Base-by-base conservation (phyloP, 2,329 filamentous ascomycete genomes). In the Claviceps africana region DNA sequence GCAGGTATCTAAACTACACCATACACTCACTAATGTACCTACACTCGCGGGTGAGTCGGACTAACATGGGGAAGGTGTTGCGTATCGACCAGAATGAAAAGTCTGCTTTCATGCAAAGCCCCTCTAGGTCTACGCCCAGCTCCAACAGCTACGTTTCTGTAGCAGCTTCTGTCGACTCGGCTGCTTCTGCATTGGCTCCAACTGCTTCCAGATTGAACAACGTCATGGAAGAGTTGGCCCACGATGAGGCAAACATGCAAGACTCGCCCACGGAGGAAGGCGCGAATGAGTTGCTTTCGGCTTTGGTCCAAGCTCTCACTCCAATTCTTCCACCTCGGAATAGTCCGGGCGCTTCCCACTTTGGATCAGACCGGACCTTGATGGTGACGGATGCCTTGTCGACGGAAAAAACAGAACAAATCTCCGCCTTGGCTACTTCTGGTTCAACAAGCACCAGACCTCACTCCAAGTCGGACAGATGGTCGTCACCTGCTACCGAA, bases 301-400 rank as follows among this genome's bases (percentile, higher is more conserved):
- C 52, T n/a, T 52, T 60, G 35, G 51, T 51, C 17, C 37, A 56
- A 19, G 58, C 57, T 19, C 49, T 60, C 15, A 19, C 30, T 22
- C 49, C 50, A 49, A n/a, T 47, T 8, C 1, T 50, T 11, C 21
- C n/a, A n/a, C 7, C 31, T 9, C 30, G 17, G 17, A 31, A 31
- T 42, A 21, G 9, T 21, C n/a, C n/a, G 8, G 10, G 11, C 3
- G 30, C 33, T 4, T 48, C 47, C 11, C 4, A 25, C 21, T 11
- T 22, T 13, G n/a, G n/a, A 42, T 9, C 39, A 28, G 10, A 22
- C 9, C 7, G 4, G n/a, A n/a, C 30, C 15, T 4, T 19, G 42
- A 33, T 19, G 25, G 31, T 19, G 22, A 28, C 35, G 33, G 47
- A 25, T 28, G 31, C 21, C 15, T 25, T 17, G 33, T 21, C 46